Percentiles rank a stretch among this genome's conserved stretches.
Conservation (phyloP, 1,284 basidiomycete species). For the Xerocomus nothofagi region DNA sequence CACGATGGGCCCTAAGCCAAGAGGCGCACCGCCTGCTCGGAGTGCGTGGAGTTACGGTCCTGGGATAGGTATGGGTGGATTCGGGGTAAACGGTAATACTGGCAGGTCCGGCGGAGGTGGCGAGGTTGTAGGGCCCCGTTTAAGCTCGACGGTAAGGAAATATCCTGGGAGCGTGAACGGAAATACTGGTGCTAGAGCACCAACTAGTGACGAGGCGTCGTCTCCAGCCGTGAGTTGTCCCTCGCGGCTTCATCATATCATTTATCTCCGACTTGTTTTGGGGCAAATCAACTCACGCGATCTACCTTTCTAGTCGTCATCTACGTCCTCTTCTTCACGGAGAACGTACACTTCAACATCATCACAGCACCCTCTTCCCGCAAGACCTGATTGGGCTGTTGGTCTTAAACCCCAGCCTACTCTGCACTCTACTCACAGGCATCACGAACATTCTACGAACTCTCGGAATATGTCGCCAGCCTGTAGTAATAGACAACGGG, state of each 20-base stretch:
- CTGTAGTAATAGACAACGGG: constrained; percentile 35
- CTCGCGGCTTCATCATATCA: constrained; percentile 12
- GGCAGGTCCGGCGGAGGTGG: constrained; percentile 30
- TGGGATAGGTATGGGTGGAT: constrained; percentile 50
- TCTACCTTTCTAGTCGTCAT: constrained; percentile 51
- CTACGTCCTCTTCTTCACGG: constrained; percentile 74
- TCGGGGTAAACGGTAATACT: constrained; percentile 30
- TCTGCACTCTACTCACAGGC: constrained; percentile 49
- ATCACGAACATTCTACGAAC: constrained; percentile 39
- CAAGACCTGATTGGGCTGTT: constrained; percentile 83
- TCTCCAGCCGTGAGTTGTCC: constrained; percentile 64
- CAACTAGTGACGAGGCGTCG: constrained; percentile 67
- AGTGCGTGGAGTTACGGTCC: constrained; percentile 70
- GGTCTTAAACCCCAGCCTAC: constrained; percentile 72
- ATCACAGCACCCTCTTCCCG: constrained; percentile 74
- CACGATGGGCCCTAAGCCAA: constrained; percentile 33
- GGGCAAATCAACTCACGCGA: constrained; percentile 8
- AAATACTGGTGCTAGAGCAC: constrained; percentile 57
- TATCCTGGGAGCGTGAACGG: constrained; percentile 50
- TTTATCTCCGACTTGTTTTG: background rate
- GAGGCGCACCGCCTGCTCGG: constrained; percentile 47
- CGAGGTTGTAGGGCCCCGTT: constrained; percentile 61
- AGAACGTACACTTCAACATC: constrained; percentile 71
- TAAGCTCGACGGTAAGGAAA: constrained; percentile 52
- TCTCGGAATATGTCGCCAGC: constrained; percentile 45